Evolutionary conservation across 2,329 filamentous ascomycete species (phyloP), one percentile per base, ranked within the genome.

Genomic region (Hansfordia pulvinata): DNA sequence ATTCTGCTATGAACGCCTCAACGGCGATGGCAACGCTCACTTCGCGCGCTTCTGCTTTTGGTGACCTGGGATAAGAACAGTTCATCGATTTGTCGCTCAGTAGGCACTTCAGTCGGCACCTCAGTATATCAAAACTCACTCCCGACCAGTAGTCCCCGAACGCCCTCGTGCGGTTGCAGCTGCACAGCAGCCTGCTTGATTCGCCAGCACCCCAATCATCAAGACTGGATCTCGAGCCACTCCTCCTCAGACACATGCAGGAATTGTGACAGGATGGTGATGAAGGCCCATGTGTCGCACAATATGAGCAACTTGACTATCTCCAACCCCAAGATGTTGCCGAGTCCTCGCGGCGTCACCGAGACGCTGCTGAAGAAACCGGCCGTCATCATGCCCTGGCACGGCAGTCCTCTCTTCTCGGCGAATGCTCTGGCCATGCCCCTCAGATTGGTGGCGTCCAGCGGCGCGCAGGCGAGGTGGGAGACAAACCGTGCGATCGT

Each of bases 271-370:
- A 48, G 25, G 4, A 49, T 30, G 2, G 58, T 54, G 10, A 60
- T 47, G 0, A 50, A 20, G 3, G 54, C 52, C 62, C 64, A 69
- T 5, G 61, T 32, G 27, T 60, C 60, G 3, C 53, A 49, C 6
- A 57, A 52, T 11, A 65, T 35, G 6, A 56, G 35, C 3, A 67
- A 33, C 28, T 63, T 54, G 11, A 62, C 21, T 10, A 66, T 37
- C 36, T 69, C 60, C 2, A 58, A 30, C 9, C 55, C 52, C 5
- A 65, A 25, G 27, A 66, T 50, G 38, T 68, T 69, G 17, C 54
- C 42, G 3, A 56, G 27, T 6, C 48, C 53, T 8, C 52, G 53
- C n/a, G n/a, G n/a, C n/a, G n/a, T n/a, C 39, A 50, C 41, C 8
- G 50, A 55, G 12, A 62, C 29, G 2, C 53, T 49, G 6, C 50